phyloP scores from a whole-genome alignment of 805 yeast genomes.

The Candida suzukii region DNA sequence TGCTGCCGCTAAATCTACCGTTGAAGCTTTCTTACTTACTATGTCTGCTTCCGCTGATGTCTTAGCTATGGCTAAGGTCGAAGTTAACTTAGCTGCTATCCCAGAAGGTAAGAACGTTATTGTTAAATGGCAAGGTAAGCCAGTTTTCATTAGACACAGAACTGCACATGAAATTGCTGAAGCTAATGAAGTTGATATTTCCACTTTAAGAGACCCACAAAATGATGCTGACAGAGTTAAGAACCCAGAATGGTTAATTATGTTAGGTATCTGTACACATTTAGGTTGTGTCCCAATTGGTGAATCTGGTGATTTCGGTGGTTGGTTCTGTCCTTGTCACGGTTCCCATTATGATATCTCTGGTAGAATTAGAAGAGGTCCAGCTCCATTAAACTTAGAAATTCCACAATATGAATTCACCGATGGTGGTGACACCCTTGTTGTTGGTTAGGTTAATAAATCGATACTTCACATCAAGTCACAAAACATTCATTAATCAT shows the following conservation, averaged over 20 bases:
- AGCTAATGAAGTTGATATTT: slow-evolving; percentile 78
- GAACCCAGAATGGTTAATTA: slow-evolving; percentile 97
- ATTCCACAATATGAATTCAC: slow-evolving; percentile 84
- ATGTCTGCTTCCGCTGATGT: slow-evolving; percentile 99
- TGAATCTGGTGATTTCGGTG: slow-evolving; percentile 99
- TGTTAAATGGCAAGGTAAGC: slow-evolving; percentile 99
- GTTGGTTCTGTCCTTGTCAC: slow-evolving; percentile 99
- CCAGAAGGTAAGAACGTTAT: slow-evolving; percentile 98
- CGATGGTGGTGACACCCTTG: slow-evolving; percentile 65
- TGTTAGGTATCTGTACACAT: slow-evolving; percentile 99
- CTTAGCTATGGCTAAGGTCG: slow-evolving; percentile 98
- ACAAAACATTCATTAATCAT: background rate
- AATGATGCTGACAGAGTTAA: slow-evolving; percentile 87
- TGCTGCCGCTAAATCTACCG: slow-evolving; percentile 94
- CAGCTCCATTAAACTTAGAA: slow-evolving; percentile 98
- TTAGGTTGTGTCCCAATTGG: slow-evolving; percentile 99
- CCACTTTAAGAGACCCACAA: slow-evolving; percentile 89
- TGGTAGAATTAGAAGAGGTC: slow-evolving; percentile 99
- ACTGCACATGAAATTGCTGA: slow-evolving; percentile 87
- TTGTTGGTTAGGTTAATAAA: slow-evolving; percentile 96
- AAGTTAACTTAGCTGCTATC: slow-evolving; percentile 85
- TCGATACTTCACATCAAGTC: too few species aligned
- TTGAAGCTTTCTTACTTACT: slow-evolving; percentile 83
- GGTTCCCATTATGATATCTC: slow-evolving; percentile 99
- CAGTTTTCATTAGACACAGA: slow-evolving; percentile 99